These are phyloP conservation scores for Aspergillus persii DNA, from an alignment of 2,329 filamentous ascomycete species.

Conservation along the genomic window DNA sequence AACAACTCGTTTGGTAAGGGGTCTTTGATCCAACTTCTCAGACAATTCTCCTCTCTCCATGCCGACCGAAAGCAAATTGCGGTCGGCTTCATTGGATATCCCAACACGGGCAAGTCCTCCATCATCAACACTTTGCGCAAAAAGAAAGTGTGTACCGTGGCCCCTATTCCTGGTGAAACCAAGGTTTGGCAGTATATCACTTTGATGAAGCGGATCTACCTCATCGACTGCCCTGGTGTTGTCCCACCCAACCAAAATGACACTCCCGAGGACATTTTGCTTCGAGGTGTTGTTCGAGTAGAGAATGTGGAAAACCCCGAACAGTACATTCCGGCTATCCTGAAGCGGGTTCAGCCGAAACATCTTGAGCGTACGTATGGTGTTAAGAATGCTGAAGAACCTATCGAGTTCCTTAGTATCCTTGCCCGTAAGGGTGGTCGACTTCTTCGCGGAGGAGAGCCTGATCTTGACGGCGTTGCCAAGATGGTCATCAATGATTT, in stretches of 20 bases:
- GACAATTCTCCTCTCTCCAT: conserved; percentile 89
- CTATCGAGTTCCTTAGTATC: conserved; percentile 80
- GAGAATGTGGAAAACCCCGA: conserved; percentile 96
- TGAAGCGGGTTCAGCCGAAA: conserved; percentile 75
- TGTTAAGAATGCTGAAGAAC: conserved; percentile 71
- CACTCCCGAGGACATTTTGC: conserved; percentile 79
- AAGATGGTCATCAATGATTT: conserved; percentile 98
- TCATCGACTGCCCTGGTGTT: conserved; percentile 96
- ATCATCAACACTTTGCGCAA: conserved; percentile 95
- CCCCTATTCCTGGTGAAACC: conserved; percentile 92
- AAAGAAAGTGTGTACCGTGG: conserved; percentile 91
- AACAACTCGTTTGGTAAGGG: conserved; percentile 98
- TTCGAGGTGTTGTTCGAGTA: conserved; percentile 87
- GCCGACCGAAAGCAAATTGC: conserved; percentile 91
- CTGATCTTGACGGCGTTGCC: conserved; percentile 89
- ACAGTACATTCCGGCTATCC: conserved; percentile 85
- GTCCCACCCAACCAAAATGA: conserved; percentile 85
- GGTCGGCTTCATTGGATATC: conserved; percentile 83
- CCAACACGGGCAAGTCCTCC: conserved; percentile 92
- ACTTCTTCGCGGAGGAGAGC: conserved; percentile 86
- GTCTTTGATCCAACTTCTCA: conserved; percentile 82
- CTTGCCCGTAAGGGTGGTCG: conserved; percentile 84
- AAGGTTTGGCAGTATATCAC: conserved; percentile 99
- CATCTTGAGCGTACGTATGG: conserved; percentile 95
- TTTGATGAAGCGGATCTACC: conserved; percentile 87